Percentiles rank a stretch among this genome's conserved stretches.
These are phyloP conservation scores for Ceratocystis albifundus DNA, from an alignment of 2,329 filamentous ascomycete genomes.

Conservation along the genomic window DNA sequence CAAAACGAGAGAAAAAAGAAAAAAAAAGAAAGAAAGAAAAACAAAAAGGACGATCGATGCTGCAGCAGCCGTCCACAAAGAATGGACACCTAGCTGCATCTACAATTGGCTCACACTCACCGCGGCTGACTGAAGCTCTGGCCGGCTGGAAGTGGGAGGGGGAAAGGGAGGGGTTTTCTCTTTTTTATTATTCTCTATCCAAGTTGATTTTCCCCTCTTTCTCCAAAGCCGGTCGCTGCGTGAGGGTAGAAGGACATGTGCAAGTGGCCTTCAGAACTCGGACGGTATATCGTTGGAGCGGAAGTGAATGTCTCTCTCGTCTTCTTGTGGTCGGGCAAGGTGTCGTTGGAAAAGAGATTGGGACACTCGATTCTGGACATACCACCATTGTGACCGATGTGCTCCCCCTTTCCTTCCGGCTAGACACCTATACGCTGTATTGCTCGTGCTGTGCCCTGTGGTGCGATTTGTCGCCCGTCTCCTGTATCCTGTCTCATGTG, in stretches of 20 bases:
- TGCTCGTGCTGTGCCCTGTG: no score
- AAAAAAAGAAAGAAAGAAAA: neutral
- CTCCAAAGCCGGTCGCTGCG: neutral
- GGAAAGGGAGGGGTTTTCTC: no score
- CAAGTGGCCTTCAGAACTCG: neutral
- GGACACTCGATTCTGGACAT: neutral
- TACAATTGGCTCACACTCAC: neutral
- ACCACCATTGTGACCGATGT: neutral
- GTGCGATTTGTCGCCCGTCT: no score
- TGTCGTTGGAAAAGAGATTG: neutral
- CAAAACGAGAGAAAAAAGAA: no score
- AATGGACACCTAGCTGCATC: conserved; percentile 13
- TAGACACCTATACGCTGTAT: neutral
- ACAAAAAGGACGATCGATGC: neutral
- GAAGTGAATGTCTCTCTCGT: neutral
- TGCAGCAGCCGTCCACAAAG: conserved; percentile 4
- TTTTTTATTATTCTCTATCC: neutral
- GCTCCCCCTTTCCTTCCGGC: neutral
- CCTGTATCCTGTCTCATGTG: no score
- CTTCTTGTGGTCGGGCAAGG: neutral
- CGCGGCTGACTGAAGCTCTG: neutral
- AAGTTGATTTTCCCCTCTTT: neutral
- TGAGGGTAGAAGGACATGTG: neutral
- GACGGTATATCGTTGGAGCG: neutral
- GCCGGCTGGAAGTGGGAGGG: conserved; percentile 1